phyloP scores from a whole-genome alignment of 2,329 filamentous ascomycete species.

The Aspergillus hortae region DNA sequence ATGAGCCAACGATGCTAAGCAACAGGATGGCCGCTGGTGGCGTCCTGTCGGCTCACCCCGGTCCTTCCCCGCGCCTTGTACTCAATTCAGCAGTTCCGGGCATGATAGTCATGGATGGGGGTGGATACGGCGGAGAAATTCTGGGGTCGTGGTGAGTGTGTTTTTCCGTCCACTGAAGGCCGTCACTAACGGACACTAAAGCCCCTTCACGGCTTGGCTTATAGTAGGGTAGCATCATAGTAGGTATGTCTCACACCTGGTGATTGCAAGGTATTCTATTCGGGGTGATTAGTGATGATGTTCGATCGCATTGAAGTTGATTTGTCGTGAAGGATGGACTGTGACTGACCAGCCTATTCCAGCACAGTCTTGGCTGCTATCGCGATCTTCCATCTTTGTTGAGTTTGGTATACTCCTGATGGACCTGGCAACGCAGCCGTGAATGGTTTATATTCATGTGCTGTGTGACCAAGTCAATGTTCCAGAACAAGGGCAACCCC shows the following conservation, averaged over 20 bases:
- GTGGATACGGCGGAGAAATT: constrained; percentile 18
- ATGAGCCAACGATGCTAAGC: neutral
- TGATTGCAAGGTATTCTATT: neutral
- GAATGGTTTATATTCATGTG: too few relatives aligned
- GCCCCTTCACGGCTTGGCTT: neutral
- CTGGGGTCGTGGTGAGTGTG: constrained; percentile 2
- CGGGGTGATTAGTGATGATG: neutral
- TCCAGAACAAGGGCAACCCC: too few relatives aligned
- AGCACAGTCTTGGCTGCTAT: too few relatives aligned
- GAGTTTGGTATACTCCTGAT: too few relatives aligned
- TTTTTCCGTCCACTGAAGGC: constrained; percentile 16
- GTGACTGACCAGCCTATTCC: too few relatives aligned
- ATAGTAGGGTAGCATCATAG: too few relatives aligned
- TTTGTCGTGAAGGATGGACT: too few relatives aligned
- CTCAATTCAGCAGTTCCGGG: constrained; percentile 8
- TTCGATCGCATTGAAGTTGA: too few relatives aligned
- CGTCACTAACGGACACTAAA: constrained; percentile 3
- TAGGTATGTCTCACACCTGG: neutral
- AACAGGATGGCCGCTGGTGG: neutral
- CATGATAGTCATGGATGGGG: neutral
- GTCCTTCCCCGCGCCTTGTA: constrained; percentile 8
- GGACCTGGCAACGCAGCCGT: too few relatives aligned
- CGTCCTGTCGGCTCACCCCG: constrained; percentile 4
- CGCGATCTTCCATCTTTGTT: too few relatives aligned
- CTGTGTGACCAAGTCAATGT: too few relatives aligned